A percentile compares a stretch with the other conserved stretches of the same genome.
Evolutionary conservation across 768 basidiomycete species (phyloP).

Genomic region (Galerina sulciceps): DNA sequence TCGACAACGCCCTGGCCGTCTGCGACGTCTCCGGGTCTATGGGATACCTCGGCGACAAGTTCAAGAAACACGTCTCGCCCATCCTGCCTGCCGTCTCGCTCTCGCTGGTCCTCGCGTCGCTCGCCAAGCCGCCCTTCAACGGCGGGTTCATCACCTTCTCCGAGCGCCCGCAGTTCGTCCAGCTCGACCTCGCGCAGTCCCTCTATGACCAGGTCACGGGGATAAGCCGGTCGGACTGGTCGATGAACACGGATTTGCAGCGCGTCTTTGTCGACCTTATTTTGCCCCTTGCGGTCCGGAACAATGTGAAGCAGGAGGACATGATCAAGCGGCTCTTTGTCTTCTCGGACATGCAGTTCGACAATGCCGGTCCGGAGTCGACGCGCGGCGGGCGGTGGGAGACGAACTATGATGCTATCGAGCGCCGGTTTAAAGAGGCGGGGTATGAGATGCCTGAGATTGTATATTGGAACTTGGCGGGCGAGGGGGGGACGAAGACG

Average conservation of each 20-base stretch:
- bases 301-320: constrained; percentile 63
- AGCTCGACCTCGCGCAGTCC: constrained; percentile 45
- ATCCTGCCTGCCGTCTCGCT: constrained; percentile 68
- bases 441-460: constrained; percentile 78
- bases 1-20: constrained; percentile 67
- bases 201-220: constrained; percentile 39
- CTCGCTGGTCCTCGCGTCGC: constrained; percentile 64
- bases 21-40: constrained; percentile 82
- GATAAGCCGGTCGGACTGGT: constrained; percentile 48
- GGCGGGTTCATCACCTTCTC: constrained; percentile 76
- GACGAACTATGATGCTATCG: constrained; percentile 65
- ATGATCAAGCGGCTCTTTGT: constrained; percentile 81
- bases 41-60: constrained; percentile 38
- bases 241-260: constrained; percentile 63
- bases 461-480: constrained; percentile 70
- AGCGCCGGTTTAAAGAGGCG: constrained; percentile 54
- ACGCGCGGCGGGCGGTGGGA: constrained; percentile 43
- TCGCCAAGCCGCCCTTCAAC: constrained; percentile 68
- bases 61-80: constrained; percentile 35
- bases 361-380: constrained; percentile 27
- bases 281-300: constrained; percentile 59
- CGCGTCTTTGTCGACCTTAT: constrained; percentile 67
- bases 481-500: constrained; percentile 29
- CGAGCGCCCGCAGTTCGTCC: constrained; percentile 47
- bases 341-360: constrained; percentile 84